phyloP scores from a whole-genome alignment of 345 rosid species.

The Populus nigra region DNA sequence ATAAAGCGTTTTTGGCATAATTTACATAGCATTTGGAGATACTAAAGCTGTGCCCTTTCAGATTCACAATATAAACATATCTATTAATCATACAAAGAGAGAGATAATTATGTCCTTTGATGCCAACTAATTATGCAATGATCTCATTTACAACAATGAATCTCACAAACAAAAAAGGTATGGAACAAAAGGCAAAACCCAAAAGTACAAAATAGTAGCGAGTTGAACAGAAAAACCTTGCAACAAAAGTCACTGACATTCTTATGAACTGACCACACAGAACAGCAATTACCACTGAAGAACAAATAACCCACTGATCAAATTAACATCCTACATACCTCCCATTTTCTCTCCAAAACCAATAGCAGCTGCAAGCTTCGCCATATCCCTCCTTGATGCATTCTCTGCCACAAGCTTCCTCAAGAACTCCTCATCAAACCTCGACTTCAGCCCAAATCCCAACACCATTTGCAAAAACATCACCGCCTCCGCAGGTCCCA shows the following conservation, averaged over 20 bases:
- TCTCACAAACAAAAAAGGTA: too few species aligned
- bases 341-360: conserved; percentile 42
- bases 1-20: too few species aligned
- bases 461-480: conserved; percentile 54
- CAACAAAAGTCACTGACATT: background rate
- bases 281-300: background rate
- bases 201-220: background rate
- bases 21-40: too few species aligned
- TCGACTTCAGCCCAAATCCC: conserved; percentile 41
- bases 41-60: background rate
- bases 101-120: background rate
- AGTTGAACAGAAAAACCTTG: background rate
- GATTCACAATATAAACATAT: background rate
- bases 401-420: conserved; percentile 48
- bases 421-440: conserved; percentile 44
- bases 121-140: background rate
- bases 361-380: conserved; percentile 43
- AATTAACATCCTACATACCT: conserved; percentile 29
- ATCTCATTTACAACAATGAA: background rate
- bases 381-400: conserved; percentile 55
- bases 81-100: too few species aligned
- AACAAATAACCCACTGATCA: background rate
- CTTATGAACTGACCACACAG: background rate
- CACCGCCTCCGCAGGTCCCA: conserved; percentile 54
- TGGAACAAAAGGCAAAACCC: background rate